phyloP scores from a whole-genome alignment of 2,329 filamentous ascomycete genomes.

The Diaporthe aspalathi region DNA sequence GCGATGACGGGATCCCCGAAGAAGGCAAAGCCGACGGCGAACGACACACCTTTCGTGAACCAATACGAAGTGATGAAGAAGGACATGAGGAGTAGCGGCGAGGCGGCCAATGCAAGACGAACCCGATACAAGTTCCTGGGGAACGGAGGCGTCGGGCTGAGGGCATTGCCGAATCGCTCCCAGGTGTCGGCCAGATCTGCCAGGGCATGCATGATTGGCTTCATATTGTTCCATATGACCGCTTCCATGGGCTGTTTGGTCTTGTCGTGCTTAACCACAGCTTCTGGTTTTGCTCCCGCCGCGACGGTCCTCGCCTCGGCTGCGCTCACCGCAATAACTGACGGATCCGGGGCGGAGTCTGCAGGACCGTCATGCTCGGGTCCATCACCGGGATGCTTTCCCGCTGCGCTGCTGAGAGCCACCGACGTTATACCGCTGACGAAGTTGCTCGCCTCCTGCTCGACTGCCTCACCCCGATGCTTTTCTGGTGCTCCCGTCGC shows the following conservation, averaged over 20 bases:
- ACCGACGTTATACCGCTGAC: conserved; percentile 79
- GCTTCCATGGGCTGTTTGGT: conserved; percentile 82
- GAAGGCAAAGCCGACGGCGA: conserved; percentile 78
- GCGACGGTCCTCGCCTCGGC: conserved; percentile 56
- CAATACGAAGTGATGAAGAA: conserved; percentile 68
- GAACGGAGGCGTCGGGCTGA: conserved; percentile 74
- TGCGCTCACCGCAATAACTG: conserved; percentile 51
- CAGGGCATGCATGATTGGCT: conserved; percentile 74
- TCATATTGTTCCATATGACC: conserved; percentile 80
- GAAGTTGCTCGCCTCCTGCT: conserved; percentile 85
- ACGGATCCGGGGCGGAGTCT: conserved; percentile 49
- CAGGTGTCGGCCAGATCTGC: conserved; percentile 62
- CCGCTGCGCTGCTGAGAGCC: conserved; percentile 78
- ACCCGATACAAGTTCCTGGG: conserved; percentile 63
- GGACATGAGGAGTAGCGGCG: conserved; percentile 63
- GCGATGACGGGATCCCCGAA: conserved; percentile 82
- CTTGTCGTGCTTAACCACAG: conserved; percentile 70
- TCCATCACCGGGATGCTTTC: conserved; percentile 73
- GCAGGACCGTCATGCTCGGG: conserved; percentile 46
- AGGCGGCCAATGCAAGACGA: conserved; percentile 64
- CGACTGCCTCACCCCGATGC: conserved; percentile 84
- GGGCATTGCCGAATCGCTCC: conserved; percentile 64
- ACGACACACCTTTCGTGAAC: conserved; percentile 72
- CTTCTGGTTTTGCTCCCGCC: conserved; percentile 59
- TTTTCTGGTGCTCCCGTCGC: conserved; percentile 86